phyloP scores from a whole-genome alignment of 345 rosid genomes.

The Citrus reticulata region DNA sequence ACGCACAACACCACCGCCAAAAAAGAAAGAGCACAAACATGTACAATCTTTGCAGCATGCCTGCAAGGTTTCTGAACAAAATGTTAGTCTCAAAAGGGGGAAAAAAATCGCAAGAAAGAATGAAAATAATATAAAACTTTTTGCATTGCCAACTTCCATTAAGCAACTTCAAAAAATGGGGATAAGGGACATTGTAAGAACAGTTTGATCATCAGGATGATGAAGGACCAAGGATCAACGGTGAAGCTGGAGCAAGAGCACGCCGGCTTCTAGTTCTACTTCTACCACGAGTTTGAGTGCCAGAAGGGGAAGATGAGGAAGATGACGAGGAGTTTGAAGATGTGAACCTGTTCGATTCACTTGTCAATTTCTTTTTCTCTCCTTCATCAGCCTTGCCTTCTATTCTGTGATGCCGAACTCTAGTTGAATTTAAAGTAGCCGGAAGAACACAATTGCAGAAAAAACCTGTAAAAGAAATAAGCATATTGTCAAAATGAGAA shows the following conservation, averaged over 20 bases:
- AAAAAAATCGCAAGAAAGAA: conserved; percentile 2
- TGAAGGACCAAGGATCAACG: conserved; percentile 43
- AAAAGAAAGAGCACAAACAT: background rate
- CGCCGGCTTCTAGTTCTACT: conserved; percentile 71
- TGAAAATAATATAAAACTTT: background rate
- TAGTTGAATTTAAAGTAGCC: conserved; percentile 61
- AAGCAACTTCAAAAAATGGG: conserved; percentile 5
- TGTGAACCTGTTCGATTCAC: conserved; percentile 37
- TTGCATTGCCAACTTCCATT: conserved; percentile 5
- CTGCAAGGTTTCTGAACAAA: conserved; percentile 3
- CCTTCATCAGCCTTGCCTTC: conserved; percentile 59
- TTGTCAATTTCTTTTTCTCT: conserved; percentile 62
- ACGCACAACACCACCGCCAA: background rate
- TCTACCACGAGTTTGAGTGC: conserved; percentile 52
- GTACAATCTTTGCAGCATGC: conserved; percentile 21
- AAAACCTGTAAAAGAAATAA: conserved; percentile 46
- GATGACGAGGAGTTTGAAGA: conserved; percentile 57
- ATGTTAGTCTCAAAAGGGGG: conserved; percentile 12
- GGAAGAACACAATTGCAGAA: conserved; percentile 94
- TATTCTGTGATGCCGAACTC: conserved; percentile 45
- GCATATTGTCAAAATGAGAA: conserved; percentile 8
- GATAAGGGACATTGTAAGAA: background rate
- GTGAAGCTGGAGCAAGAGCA: conserved; percentile 53
- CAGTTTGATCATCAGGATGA: conserved; percentile 23
- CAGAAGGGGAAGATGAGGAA: conserved; percentile 56